These are phyloP conservation scores for Ogataea trehaloabstinens DNA, from an alignment of 805 yeast species.

Conservation along the genomic window DNA sequence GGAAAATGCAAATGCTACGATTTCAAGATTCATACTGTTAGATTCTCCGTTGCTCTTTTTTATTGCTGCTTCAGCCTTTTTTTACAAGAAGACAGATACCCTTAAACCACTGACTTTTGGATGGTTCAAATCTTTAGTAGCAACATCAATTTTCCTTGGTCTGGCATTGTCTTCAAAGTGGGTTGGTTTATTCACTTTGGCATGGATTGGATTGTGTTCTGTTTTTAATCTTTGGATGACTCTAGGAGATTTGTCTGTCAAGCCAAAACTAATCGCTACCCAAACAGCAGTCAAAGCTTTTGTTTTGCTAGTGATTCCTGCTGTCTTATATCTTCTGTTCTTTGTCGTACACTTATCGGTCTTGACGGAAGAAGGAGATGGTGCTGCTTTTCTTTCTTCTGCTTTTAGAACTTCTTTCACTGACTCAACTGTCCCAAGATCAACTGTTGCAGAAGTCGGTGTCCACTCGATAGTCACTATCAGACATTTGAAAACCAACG, in stretches of 20 bases:
- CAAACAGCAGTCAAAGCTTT: conserved; percentile 53
- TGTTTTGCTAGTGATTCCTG: conserved; percentile 58
- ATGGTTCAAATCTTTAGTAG: conserved; percentile 59
- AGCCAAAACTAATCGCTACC: conserved; percentile 40
- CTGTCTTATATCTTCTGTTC: conserved; percentile 50
- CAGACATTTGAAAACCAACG: conserved; percentile 68
- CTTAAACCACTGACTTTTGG: conserved; percentile 55
- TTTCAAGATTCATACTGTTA: conserved; percentile 69
- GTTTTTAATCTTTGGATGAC: conserved; percentile 65
- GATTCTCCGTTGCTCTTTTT: conserved; percentile 78
- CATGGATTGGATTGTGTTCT: conserved; percentile 70
- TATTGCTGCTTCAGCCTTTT: conserved; percentile 68
- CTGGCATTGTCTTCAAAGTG: conserved; percentile 74
- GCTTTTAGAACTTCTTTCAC: conserved; percentile 65
- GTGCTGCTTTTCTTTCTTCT: conserved; percentile 67
- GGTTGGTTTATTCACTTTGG: conserved; percentile 81
- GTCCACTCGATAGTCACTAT: conserved; percentile 65
- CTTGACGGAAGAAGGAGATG: conserved; percentile 63
- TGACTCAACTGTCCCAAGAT: conserved; percentile 58
- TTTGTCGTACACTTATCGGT: conserved; percentile 64
- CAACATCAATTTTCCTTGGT: conserved; percentile 72
- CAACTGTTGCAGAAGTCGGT: conserved; percentile 67
- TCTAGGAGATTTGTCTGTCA: conserved; percentile 64
- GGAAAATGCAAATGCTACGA: conserved; percentile 69
- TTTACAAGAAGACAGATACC: conserved; percentile 63